Base-by-base conservation (phyloP, 768 basidiomycete genomes). In the Kwoniella bestiolae region DNA sequence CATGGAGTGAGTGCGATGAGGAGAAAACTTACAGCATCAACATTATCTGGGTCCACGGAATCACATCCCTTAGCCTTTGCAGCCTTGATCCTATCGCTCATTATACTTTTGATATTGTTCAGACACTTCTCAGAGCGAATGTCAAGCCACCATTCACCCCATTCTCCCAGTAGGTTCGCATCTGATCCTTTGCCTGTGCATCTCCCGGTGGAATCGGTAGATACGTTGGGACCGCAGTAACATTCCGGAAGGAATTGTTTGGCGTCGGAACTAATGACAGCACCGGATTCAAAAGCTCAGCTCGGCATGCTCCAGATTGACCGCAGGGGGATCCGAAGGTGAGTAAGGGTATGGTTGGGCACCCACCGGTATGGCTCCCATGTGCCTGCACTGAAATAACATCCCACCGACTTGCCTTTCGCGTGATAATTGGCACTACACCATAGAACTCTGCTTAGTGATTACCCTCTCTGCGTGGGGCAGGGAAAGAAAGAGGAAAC, bases 31-130 rank as follows among this genome's bases (percentile, higher is more conserved):
- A 73, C 74, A 31, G 47, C 60, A 25, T 76, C 74, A 5, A 76
- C 74, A 62, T 73, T 73, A 55, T 76, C 74, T 23, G 72, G 72
- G 53, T 76, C 74, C 12, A 76, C 61, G 12, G 63, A 72, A 46
- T 73, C 72, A 60, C 74, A 76, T 12, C 72, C 74, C 55, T 73
- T 73, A 2, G 32, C 59, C 16, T 46, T 47, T 26, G 64, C 65
- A n/a, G 51, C 57, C 26, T 59, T 32, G 38, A 71, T 76, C 14
- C 74, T 51, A 29, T 14, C 49, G 3, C 55, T 52, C 67, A 62
- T 55, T 53, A 60, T 56, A 1, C 12, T 25, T 50, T 68, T 38
- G 26, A 73, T 58, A 32, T 66, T 71, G 49, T 65, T 35, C 38
- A 69, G 47, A 53, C 74, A 76, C 2, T 29, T 51, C 0, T 62